Base-by-base conservation (phyloP, 139 green algal genomes). In the Spirogloea muscicola region DNA sequence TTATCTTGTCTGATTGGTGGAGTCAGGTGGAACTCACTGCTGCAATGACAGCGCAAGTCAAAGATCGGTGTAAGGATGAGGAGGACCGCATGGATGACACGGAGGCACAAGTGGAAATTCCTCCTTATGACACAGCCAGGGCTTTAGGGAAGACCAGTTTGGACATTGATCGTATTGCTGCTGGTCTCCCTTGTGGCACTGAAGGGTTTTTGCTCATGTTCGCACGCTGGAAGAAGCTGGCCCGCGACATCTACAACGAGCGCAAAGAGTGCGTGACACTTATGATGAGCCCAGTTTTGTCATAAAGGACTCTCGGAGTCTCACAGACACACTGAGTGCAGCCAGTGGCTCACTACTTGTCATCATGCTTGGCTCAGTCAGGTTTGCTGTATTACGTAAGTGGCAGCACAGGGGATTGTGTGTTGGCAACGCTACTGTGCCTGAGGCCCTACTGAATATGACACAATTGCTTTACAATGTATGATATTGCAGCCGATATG, bases 61-160 rank as follows among this genome's bases (percentile, higher is more conserved):
- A 89, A 39, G 77, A 92, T 67, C 88, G 89, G 76, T 93, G 89
- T 73, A 62, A 91, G 58, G 68, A 76, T 31, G 63, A 21, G 37
- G 69, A 77, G 46, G 43, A 68, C 34, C n/a, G 21, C 13, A 55
- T 70, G 1, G 34, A 70, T 25, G 43, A 68, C 34, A 27, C 31
- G n/a, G 33, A 58, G 1, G 34, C 57, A 21, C 51, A 9, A 25
- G 67, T 60, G 65, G 40, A 37, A 18, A 66, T 74, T 10, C 65
- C 65, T 25, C 34, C 63, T 4, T 80, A 74, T 9, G 62, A 77
- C 48, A 66, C 29, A 5, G 69, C 72, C 25, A 29, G 38, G 2
- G 13, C 57, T 33, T 63, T 80, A n/a, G 72, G 72, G 1, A 80
- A 80, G 64, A 49, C 62, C 21, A 34, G 49, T 10, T 37, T 80